These are phyloP conservation scores for Jatropha curcas DNA, from an alignment of 345 rosid genomes.

Conservation along the genomic window DNA sequence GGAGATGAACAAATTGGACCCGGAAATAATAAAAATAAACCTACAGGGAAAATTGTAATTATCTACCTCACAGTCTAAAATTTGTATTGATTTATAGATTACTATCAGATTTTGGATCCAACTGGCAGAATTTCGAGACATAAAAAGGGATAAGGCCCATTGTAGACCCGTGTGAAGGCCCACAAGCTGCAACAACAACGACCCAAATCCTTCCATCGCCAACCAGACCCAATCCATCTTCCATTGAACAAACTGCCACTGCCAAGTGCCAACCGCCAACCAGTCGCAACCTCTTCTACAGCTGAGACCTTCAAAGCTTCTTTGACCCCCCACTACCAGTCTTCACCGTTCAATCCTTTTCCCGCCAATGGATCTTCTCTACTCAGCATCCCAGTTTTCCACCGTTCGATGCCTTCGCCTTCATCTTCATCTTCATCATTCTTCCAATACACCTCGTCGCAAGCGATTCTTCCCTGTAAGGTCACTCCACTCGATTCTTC, in stretches of 20 bases:
- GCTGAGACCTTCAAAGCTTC: not conserved
- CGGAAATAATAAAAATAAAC: too few relatives aligned
- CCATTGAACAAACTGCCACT: not conserved
- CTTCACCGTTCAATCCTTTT: not conserved
- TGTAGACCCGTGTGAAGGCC: not conserved
- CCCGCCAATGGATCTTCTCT: conserved; percentile 47
- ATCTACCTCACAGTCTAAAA: too few relatives aligned
- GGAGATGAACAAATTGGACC: too few relatives aligned
- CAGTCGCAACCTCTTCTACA: not conserved
- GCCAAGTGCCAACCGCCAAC: conserved; percentile 5
- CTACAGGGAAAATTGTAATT: too few relatives aligned
- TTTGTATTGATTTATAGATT: too few relatives aligned
- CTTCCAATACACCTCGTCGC: conserved; percentile 26
- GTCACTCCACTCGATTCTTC: conserved; percentile 23
- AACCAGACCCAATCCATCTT: not conserved
- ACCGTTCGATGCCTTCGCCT: conserved; percentile 35
- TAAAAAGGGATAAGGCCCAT: not conserved
- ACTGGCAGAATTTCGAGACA: too few relatives aligned
- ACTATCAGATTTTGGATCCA: too few relatives aligned
- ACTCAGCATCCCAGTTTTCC: conserved; percentile 38
- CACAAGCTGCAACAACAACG: too few relatives aligned
- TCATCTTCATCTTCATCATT: conserved; percentile 8
- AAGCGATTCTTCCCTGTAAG: conserved; percentile 41
- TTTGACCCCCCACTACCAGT: not conserved
- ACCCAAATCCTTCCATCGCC: too few relatives aligned